phyloP scores from a whole-genome alignment of 192 early-diverging fungal genomes.

The Backusella liffmaniae region DNA sequence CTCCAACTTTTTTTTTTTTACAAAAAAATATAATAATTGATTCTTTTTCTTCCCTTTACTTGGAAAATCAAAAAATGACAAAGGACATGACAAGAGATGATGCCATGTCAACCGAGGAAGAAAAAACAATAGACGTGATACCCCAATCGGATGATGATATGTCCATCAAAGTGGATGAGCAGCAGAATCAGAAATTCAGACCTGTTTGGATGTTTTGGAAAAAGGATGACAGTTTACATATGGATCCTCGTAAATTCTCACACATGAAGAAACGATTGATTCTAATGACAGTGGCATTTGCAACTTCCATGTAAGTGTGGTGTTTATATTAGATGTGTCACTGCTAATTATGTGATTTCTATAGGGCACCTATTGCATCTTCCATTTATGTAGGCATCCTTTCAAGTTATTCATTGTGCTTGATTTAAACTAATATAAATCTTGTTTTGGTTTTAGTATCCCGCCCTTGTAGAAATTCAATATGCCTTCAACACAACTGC shows the following conservation, averaged over 20 bases:
- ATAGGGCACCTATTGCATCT: not conserved
- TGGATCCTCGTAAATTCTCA: conserved; percentile 9
- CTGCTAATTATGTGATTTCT: not conserved
- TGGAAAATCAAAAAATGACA: not conserved
- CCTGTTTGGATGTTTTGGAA: conserved; percentile 4
- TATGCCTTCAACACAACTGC: conserved; percentile 13
- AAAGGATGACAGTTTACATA: not conserved
- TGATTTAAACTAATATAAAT: not conserved
- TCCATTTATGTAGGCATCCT: not conserved
- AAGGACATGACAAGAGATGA: not conserved
- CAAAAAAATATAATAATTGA: not conserved
- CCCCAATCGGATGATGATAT: not conserved
- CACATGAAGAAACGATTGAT: conserved; percentile 6
- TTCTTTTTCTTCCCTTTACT: not conserved
- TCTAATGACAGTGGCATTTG: conserved; percentile 20
- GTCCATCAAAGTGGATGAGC: not conserved
- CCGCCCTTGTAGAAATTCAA: conserved; percentile 19
- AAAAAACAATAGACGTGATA: not conserved
- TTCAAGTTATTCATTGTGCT: not conserved
- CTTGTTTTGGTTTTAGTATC: conserved; percentile 4
- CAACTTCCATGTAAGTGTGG: conserved; percentile 7
- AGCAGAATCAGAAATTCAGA: not conserved
- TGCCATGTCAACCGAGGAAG: not conserved
- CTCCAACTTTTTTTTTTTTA: not conserved
- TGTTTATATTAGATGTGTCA: not conserved